phyloP scores from a whole-genome alignment of 768 basidiomycete genomes.

The Phanerodontia chrysosporium region DNA sequence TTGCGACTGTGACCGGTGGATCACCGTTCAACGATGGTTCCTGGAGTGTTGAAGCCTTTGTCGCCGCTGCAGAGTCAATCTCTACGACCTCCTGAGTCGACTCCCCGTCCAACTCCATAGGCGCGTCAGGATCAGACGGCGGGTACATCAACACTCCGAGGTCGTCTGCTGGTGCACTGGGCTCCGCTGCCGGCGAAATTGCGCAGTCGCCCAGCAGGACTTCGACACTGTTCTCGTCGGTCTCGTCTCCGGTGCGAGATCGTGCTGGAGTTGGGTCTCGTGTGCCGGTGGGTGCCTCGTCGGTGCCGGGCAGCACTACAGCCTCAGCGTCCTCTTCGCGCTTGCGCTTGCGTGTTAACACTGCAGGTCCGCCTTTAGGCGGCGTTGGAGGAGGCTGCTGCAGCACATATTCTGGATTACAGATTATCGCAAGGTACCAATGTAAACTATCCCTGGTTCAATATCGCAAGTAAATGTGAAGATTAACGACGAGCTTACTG shows the following conservation, averaged over 20 bases:
- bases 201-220: neutral
- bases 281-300: neutral
- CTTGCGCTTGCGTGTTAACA: constrained; percentile 25
- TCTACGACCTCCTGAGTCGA: neutral
- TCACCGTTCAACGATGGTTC: neutral
- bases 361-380: neutral
- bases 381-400: constrained; percentile 36
- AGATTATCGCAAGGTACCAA: constrained; percentile 96
- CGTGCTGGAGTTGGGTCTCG: neutral
- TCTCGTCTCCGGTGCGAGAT: constrained; percentile 16
- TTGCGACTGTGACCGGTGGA: neutral
- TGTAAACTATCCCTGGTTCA: constrained; percentile 65
- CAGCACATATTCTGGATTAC: constrained; percentile 64
- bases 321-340: constrained; percentile 15
- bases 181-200: neutral
- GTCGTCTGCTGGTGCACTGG: no score
- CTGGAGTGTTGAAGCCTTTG: neutral
- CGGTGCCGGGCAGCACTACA: neutral
- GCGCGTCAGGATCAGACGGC: constrained; percentile 7
- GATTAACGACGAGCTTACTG: constrained; percentile 49
- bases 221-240: constrained; percentile 8
- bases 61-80: neutral
- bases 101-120: constrained; percentile 16
- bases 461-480: neutral
- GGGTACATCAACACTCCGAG: constrained; percentile 15